Evolutionary conservation across 2,329 filamentous ascomycete genomes (phyloP).

Genomic region (Aureobasidium sp.): DNA sequence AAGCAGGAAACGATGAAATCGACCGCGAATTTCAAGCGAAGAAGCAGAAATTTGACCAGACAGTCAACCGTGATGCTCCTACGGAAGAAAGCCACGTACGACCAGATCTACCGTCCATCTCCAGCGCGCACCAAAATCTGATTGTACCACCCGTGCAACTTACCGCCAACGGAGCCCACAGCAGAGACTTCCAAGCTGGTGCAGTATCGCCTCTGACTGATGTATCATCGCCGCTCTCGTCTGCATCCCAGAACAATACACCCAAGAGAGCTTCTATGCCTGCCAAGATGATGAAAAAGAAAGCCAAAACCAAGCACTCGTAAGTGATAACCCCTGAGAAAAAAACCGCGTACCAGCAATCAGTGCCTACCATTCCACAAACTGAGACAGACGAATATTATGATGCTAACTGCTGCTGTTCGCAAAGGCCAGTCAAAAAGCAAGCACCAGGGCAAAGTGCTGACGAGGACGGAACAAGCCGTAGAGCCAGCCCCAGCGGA

Average conservation of each 20-base stretch:
- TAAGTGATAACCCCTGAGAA: constrained; percentile 24
- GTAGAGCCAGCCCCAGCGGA: constrained; percentile 55
- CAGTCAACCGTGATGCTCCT: constrained; percentile 24
- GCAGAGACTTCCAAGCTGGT: background rate
- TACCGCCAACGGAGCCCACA: background rate
- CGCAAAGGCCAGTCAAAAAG: constrained; percentile 66
- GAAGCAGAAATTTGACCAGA: constrained; percentile 28
- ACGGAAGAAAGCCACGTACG: constrained; percentile 29
- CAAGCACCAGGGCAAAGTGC: constrained; percentile 62
- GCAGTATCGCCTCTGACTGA: constrained; percentile 29
- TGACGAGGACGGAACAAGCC: constrained; percentile 58
- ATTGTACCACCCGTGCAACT: constrained; percentile 16
- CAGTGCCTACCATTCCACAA: background rate
- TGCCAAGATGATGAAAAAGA: constrained; percentile 25
- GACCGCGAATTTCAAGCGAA: constrained; percentile 26
- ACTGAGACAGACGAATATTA: background rate
- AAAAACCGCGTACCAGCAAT: background rate
- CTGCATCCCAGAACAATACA: constrained; percentile 26
- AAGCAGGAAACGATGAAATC: constrained; percentile 27
- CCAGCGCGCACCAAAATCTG: background rate
- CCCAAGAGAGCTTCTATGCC: constrained; percentile 22
- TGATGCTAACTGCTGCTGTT: constrained; percentile 5
- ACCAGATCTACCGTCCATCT: constrained; percentile 15
- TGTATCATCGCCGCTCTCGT: constrained; percentile 24
- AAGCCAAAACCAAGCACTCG: constrained; percentile 35